Evolutionary conservation across 2,329 filamentous ascomycete species (phyloP), one percentile per base, ranked within the genome.

Genomic region (Botrytis sinoallii): DNA sequence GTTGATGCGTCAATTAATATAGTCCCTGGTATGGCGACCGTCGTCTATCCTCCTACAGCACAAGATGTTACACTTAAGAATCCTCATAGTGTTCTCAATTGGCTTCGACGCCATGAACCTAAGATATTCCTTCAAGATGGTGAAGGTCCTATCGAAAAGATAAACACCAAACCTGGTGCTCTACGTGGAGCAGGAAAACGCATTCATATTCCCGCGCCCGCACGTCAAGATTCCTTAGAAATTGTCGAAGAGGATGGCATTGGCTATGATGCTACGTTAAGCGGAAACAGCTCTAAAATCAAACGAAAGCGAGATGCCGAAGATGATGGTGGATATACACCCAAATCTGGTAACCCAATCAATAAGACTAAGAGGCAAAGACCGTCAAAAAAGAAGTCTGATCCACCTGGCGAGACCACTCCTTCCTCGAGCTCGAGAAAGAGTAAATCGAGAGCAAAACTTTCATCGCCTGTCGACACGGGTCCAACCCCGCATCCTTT

Each of bases 71-170:
- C 87, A 42, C 83, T 94, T 38, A 88, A 88, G 70, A 98, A 98
- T 81, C 94, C 95, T 0, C 93, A 94, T 60, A 97, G 93, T 74
- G 95, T 97, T 4, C 97, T 97, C 84, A 98, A 97, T 82, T 99
- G 96, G 96, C 88, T 99, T 20, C 89, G 93, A 76, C 91, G 93
- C 80, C 88, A 97, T 82, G 91, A 93, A 74, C 93, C 94, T 4
- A 91, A 95, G 82, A 91, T 94, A 67, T 95, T 97, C 84, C 84
- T 97, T 32, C 92, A 97, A 81, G 83, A 83, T 66, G 82, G 81
- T 35, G 80, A 81, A 77, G 79, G 79, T 38, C 81, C 82, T 77
- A n/a, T 42, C 2, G 81, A 85, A 74, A 86, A 86, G 78, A 83
- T 83, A 40, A 82, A 82, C 59, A 82, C 82, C 44, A 82, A 80